phyloP scores from a whole-genome alignment of 2,329 filamentous ascomycete species.

The Fusarium sp. region DNA sequence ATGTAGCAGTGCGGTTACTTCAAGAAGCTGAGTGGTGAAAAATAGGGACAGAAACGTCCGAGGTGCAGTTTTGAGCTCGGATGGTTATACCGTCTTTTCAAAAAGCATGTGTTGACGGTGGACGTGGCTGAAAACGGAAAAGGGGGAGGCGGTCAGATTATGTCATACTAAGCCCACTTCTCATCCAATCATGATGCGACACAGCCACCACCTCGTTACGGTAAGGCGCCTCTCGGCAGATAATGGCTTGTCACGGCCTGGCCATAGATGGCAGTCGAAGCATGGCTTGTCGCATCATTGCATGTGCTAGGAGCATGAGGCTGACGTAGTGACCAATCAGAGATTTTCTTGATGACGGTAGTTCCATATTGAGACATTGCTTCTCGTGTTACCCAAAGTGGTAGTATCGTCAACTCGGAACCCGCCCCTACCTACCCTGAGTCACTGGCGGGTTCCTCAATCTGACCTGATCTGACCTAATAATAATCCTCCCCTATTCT shows the following conservation, averaged over 20 bases:
- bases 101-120: background rate
- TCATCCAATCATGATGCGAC: slow-evolving; percentile 3
- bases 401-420: background rate
- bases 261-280: background rate
- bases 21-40: slow-evolving; percentile 1
- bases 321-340: slow-evolving; percentile 5
- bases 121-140: slow-evolving; percentile 33
- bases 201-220: slow-evolving; percentile 2
- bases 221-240: background rate
- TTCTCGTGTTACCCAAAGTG: background rate
- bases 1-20: background rate
- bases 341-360: background rate
- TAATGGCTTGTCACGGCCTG: background rate
- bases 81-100: slow-evolving; percentile 14
- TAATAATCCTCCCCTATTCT: background rate
- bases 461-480: background rate
- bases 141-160: slow-evolving; percentile 25
- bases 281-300: background rate
- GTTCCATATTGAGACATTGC: background rate
- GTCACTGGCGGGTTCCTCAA: background rate
- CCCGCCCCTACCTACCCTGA: background rate
- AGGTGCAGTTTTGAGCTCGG: slow-evolving; percentile 1
- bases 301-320: background rate
- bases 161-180: slow-evolving; percentile 18
- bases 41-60: background rate